Conservation (phyloP, 345 rosid genomes). For the Rhodomyrtus tomentosa region DNA sequence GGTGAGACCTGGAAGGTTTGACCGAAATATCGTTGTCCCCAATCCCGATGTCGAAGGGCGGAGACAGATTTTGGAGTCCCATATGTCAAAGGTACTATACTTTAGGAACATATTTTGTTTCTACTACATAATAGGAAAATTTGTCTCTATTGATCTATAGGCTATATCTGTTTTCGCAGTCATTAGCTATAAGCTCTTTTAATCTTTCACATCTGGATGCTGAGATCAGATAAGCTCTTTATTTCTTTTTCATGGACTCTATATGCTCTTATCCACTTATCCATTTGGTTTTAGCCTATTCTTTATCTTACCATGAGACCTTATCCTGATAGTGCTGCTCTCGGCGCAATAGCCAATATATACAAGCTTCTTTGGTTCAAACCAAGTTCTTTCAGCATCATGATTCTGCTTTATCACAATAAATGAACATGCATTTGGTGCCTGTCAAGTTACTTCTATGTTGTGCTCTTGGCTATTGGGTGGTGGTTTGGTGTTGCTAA, state of each 20-base stretch:
- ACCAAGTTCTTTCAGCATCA: neutral
- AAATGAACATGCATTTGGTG: neutral
- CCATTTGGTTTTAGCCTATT: neutral
- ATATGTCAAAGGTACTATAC: conserved; percentile 84
- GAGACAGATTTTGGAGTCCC: conserved; percentile 87
- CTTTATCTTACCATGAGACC: neutral
- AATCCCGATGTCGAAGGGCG: conserved; percentile 98
- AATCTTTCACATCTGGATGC: too few species aligned
- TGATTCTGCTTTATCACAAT: neutral
- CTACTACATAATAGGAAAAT: neutral
- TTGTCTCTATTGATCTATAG: neutral
- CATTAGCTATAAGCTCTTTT: neutral
- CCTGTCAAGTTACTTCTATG: neutral
- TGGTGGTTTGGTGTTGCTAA: neutral
- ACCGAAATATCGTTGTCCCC: conserved; percentile 84
- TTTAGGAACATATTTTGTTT: neutral
- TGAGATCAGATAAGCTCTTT: neutral
- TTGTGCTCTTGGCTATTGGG: neutral
- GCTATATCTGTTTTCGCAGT: neutral
- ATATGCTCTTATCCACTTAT: neutral
- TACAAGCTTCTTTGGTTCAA: neutral
- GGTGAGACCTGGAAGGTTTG: conserved; percentile 97
- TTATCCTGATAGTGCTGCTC: neutral
- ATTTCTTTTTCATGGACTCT: neutral
- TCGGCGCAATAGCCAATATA: neutral